Evolutionary conservation across 306 rosid species (phyloP).

Genomic region (Trichosanthes truncata): DNA sequence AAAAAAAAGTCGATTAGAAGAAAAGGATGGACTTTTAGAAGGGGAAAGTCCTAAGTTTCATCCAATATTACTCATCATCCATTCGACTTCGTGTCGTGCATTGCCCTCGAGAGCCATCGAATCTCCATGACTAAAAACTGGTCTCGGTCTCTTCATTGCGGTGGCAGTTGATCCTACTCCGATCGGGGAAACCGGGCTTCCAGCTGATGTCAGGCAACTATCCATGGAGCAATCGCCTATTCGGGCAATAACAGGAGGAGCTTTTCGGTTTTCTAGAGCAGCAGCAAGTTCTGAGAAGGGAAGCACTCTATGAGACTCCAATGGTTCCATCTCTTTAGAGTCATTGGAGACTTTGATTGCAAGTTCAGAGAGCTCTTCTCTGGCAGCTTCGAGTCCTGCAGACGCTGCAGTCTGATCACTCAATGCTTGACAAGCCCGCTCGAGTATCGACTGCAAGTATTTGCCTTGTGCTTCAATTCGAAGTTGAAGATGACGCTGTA

Average conservation of each 20-base stretch:
- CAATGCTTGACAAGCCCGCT: constrained; percentile 41
- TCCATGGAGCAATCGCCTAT: constrained; percentile 36
- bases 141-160: constrained; percentile 33
- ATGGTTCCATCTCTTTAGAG: constrained; percentile 24
- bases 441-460: constrained; percentile 51
- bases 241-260: constrained; percentile 18
- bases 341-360: constrained; percentile 33
- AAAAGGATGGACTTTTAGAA: not conserved
- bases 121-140: constrained; percentile 33
- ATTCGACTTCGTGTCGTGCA: constrained; percentile 36
- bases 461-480: constrained; percentile 55
- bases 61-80: constrained; percentile 45
- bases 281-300: constrained; percentile 30
- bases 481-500: constrained; percentile 49
- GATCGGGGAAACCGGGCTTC: constrained; percentile 34
- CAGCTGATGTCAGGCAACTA: constrained; percentile 33
- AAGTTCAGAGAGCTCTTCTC: constrained; percentile 46
- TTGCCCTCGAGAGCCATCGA: constrained; percentile 30
- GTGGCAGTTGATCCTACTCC: constrained; percentile 21
- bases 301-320: constrained; percentile 21
- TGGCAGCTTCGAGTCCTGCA: constrained; percentile 36
- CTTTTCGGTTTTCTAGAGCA: constrained; percentile 19
- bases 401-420: constrained; percentile 32
- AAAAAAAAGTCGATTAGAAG: not conserved
- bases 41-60: constrained; percentile 13